Evolutionary conservation across 768 basidiomycete species (phyloP).

Genomic region (Leccinum arenicola): DNA sequence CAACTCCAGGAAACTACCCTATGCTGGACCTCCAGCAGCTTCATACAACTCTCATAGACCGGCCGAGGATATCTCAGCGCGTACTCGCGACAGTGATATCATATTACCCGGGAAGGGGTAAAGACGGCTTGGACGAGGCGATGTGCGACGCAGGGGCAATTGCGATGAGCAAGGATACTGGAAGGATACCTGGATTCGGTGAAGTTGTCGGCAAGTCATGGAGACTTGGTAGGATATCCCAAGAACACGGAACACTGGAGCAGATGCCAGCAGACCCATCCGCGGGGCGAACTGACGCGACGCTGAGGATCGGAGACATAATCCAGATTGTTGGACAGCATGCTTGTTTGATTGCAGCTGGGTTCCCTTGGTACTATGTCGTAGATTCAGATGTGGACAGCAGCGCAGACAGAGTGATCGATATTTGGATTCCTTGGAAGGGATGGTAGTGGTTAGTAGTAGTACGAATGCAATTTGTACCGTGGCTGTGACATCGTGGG

Average conservation of each 20-base stretch:
- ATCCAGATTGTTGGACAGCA: constrained; percentile 82
- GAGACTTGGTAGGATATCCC: constrained; percentile 63
- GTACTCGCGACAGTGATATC: constrained; percentile 76
- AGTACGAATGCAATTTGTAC: too few species aligned
- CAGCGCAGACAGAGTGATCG: constrained; percentile 54
- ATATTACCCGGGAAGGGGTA: constrained; percentile 70
- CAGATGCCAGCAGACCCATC: constrained; percentile 26
- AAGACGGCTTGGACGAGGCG: constrained; percentile 63
- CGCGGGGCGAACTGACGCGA: constrained; percentile 10
- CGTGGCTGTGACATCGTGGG: constrained; percentile 18
- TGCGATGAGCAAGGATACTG: constrained; percentile 86
- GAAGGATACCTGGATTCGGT: constrained; percentile 69
- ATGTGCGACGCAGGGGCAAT: constrained; percentile 83
- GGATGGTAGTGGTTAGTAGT: constrained; percentile 56
- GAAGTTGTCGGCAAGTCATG: constrained; percentile 66
- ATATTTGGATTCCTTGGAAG: constrained; percentile 90
- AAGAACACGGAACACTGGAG: constrained; percentile 77
- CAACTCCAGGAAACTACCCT: constrained; percentile 67
- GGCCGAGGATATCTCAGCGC: constrained; percentile 56
- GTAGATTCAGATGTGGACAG: constrained; percentile 60
- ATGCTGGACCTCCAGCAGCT: constrained; percentile 83
- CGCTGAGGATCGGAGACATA: constrained; percentile 54
- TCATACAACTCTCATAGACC: constrained; percentile 64
- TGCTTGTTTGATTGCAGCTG: constrained; percentile 80
- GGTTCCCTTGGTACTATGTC: constrained; percentile 81